Conservation (phyloP, 1,284 basidiomycete genomes). For the Melampsora larici-populina region DNA sequence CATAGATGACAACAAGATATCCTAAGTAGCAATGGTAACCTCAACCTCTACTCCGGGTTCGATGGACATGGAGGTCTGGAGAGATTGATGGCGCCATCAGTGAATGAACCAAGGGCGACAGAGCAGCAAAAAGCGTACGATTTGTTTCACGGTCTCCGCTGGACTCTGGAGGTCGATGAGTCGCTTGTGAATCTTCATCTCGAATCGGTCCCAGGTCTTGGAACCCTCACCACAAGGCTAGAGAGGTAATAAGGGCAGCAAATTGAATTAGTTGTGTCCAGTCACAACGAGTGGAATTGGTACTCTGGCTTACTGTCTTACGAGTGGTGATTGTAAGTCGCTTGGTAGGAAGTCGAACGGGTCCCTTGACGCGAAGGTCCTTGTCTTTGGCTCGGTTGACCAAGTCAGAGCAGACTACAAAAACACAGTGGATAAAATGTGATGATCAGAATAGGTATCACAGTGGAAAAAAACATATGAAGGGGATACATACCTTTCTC, state of each 20-base stretch:
- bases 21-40: slow-evolving; percentile 46
- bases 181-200: slow-evolving; percentile 99
- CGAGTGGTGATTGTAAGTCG: slow-evolving; percentile 97
- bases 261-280: background rate
- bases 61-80: slow-evolving; percentile 48
- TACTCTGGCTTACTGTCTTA: slow-evolving; percentile 57
- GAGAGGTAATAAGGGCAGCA: too few relatives aligned
- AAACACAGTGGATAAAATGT: background rate
- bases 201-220: slow-evolving; percentile 99
- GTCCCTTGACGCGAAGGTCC: slow-evolving; percentile 98
- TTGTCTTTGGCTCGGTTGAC: slow-evolving; percentile 99
- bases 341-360: slow-evolving; percentile 98
- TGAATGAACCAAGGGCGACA: background rate
- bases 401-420: slow-evolving; percentile 83
- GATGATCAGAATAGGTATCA: background rate
- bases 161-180: slow-evolving; percentile 98
- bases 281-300: too few relatives aligned
- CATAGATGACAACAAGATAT: background rate
- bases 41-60: slow-evolving; percentile 47
- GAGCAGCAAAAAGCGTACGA: slow-evolving; percentile 62
- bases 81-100: background rate
- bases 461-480: too few relatives aligned
- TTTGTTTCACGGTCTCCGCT: slow-evolving; percentile 99
- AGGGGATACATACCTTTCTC: slow-evolving; percentile 75
- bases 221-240: slow-evolving; percentile 98